Conservation (phyloP, 495 filamentous ascomycete species). For the Lindgomyces ingoldianus region DNA sequence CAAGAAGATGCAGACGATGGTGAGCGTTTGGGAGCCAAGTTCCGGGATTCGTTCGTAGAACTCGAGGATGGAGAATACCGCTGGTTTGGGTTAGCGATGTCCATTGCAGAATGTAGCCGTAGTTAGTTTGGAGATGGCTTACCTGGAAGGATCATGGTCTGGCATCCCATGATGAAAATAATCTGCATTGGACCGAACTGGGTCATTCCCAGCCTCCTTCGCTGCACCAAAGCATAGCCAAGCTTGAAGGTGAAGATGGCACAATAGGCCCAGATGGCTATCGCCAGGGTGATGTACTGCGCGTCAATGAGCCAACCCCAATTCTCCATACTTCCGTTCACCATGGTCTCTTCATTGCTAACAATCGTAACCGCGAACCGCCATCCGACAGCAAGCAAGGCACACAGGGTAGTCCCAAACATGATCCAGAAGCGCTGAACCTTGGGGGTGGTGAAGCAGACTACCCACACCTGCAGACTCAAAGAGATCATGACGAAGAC, state of each 20-base stretch:
- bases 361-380: conserved; percentile 60
- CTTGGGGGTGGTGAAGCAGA: conserved; percentile 53
- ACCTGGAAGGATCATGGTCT: conserved; percentile 80
- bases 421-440: conserved; percentile 50
- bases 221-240: conserved; percentile 58
- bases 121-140: too few relatives aligned
- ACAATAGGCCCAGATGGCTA: conserved; percentile 75
- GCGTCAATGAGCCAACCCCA: conserved; percentile 54
- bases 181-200: conserved; percentile 69
- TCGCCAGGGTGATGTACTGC: conserved; percentile 58
- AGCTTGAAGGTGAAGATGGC: conserved; percentile 72
- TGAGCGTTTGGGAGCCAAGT: conserved; percentile 61
- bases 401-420: conserved; percentile 54
- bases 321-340: conserved; percentile 34
- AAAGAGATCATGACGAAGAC: conserved; percentile 66
- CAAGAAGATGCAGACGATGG: conserved; percentile 70
- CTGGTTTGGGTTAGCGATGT: conserved; percentile 45
- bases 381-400: conserved; percentile 59
- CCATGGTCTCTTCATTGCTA: conserved; percentile 38
- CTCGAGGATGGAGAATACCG: conserved; percentile 69
- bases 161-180: conserved; percentile 73
- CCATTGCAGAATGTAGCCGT: too few relatives aligned
- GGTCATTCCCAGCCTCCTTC: conserved; percentile 57
- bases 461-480: conserved; percentile 69
- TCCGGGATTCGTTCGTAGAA: conserved; percentile 54